Evolutionary conservation across 1,284 basidiomycete species (phyloP).

Genomic region (Termitomyces sp.): DNA sequence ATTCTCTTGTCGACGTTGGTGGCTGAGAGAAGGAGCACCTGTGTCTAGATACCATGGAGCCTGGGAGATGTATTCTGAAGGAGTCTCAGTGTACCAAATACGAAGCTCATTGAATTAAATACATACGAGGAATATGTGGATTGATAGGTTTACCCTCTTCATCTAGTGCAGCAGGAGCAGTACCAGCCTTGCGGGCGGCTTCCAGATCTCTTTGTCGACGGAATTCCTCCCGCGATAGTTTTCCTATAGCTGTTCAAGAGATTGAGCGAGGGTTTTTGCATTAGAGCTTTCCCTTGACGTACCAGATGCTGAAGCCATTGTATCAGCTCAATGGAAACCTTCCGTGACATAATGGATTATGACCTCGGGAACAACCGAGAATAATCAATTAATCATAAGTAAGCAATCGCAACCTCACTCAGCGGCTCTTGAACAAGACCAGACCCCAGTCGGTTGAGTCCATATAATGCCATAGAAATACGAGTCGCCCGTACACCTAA

Average conservation of each 20-base stretch:
- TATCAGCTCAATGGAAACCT: background rate
- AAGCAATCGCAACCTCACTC: no score
- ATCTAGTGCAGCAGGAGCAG: conserved; percentile 91
- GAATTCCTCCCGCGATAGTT: conserved; percentile 91
- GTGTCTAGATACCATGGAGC: conserved; percentile 98
- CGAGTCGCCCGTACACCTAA: no score
- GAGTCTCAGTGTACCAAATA: conserved; percentile 5
- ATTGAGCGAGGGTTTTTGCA: conserved; percentile 2
- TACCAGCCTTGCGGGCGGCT: conserved; percentile 94
- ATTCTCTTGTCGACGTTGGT: conserved; percentile 82
- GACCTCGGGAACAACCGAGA: no score
- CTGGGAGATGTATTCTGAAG: conserved; percentile 84
- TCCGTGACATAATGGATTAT: no score
- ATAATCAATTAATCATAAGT: no score
- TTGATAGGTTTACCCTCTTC: conserved; percentile 95
- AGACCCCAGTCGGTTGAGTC: no score
- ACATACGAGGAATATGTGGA: conserved; percentile 93
- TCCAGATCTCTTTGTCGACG: conserved; percentile 94
- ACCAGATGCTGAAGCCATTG: conserved; percentile 46
- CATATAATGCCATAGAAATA: no score
- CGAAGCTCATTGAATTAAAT: background rate
- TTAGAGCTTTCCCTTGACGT: conserved; percentile 13
- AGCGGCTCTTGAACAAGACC: no score
- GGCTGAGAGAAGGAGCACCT: conserved; percentile 85
- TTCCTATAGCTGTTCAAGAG: conserved; percentile 49